Evolutionary conservation across 2,329 filamentous ascomycete genomes (phyloP).

Genomic region (Epichloe gansuensis): DNA sequence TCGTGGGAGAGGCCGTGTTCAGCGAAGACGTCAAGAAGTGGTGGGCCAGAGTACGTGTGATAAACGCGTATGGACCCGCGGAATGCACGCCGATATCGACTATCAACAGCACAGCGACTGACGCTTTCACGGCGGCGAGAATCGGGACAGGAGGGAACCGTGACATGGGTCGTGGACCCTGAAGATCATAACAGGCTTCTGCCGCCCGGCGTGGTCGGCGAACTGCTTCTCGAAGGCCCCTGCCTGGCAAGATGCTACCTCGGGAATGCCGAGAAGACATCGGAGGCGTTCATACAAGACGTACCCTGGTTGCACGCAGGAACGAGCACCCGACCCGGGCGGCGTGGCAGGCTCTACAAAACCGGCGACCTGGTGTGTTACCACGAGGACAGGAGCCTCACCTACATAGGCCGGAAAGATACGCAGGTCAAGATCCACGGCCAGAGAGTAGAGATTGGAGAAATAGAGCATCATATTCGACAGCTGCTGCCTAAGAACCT

Average conservation of each 20-base stretch:
- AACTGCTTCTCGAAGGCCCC: conserved; percentile 16
- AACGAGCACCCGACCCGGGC: background rate
- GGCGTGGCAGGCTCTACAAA: conserved; percentile 27
- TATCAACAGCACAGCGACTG: conserved; percentile 2
- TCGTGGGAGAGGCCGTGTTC: too few species aligned
- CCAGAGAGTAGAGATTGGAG: too few species aligned
- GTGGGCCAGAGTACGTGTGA: background rate
- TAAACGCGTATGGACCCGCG: conserved; percentile 1
- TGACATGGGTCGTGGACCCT: too few species aligned
- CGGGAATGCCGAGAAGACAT: conserved; percentile 11
- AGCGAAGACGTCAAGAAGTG: background rate
- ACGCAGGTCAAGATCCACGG: conserved; percentile 39
- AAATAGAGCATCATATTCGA: too few species aligned
- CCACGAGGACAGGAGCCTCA: conserved; percentile 25
- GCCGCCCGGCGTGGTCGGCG: conserved; percentile 8
- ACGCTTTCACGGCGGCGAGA: too few species aligned
- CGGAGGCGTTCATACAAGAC: conserved; percentile 24
- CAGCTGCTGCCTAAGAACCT: too few species aligned
- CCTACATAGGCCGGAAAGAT: conserved; percentile 40
- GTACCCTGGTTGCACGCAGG: conserved; percentile 12
- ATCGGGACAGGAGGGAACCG: too few species aligned
- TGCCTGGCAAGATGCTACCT: conserved; percentile 14
- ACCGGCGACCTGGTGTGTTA: conserved; percentile 36
- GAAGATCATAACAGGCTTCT: too few species aligned
- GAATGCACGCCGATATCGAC: background rate